These are phyloP conservation scores for Pseudocercospora eumusae DNA, from an alignment of 2,329 filamentous ascomycete genomes.

Conservation along the genomic window DNA sequence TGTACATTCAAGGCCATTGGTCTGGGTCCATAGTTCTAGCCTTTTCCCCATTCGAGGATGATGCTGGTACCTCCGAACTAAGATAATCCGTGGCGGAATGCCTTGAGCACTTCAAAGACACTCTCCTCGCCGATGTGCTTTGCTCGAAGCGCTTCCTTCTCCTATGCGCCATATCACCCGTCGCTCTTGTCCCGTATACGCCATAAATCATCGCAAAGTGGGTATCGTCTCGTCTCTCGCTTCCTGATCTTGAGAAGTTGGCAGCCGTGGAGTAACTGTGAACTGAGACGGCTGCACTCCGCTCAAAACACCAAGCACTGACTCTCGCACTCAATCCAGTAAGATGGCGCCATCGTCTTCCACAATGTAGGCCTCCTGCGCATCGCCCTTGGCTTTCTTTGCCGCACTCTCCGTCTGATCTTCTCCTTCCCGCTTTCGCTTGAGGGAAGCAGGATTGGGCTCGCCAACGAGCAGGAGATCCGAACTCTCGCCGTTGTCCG, in stretches of 20 bases:
- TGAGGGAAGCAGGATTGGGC: conserved; percentile 18
- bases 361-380: conserved; percentile 26
- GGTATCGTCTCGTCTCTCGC: conserved; percentile 12
- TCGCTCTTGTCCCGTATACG: background rate
- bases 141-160: conserved; percentile 10
- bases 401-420: conserved; percentile 28
- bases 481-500: conserved; percentile 24
- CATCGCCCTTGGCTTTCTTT: conserved; percentile 32
- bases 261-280: background rate
- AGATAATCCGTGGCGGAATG: conserved; percentile 2
- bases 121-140: conserved; percentile 4
- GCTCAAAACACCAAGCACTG: background rate
- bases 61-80: background rate
- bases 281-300: background rate
- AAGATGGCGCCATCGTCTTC: conserved; percentile 37
- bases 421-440: conserved; percentile 37
- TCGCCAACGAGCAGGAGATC: conserved; percentile 19
- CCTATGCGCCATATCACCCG: conserved; percentile 3
- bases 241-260: conserved; percentile 11
- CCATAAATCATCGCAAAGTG: conserved; percentile 3
- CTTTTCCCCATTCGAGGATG: background rate
- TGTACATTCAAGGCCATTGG: background rate
- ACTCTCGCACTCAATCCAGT: conserved; percentile 31
- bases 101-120: conserved; percentile 23
- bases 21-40: background rate